Evolutionary conservation across 2,329 filamentous ascomycete species (phyloP), one percentile per base, ranked within the genome.

Genomic region (Cladorrhinum sp.): DNA sequence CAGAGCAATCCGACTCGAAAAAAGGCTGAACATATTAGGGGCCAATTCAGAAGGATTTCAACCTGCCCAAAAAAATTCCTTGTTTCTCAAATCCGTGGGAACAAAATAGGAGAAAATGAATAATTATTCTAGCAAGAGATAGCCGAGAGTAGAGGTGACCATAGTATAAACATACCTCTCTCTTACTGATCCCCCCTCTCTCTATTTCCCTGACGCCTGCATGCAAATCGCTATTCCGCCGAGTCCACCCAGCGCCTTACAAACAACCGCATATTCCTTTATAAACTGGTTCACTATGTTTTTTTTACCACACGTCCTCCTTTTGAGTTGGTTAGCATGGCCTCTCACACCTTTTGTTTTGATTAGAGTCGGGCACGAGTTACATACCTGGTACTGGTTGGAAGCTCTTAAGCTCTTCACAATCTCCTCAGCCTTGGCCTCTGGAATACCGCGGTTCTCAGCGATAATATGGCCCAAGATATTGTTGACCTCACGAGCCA

Each of bases 371-470:
- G 10, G 12, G 12, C 32, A 13, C 10, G 45, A 22, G 49, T 9
- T 56, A 77, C 79, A 62, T 84, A 88, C 95, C 83, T 99, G 96
- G 81, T 99, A 99, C 76, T 95, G 91, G 76, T 96, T 97, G 66
- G 89, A 87, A 67, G 90, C 88, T 72, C 95, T 88, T 93, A 99
- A 97, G 69, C 88, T 88, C 85, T 98, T 99, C 63, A 99, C 92
- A 70, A 97, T 88, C 72, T 98, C 93, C 77, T 99, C 95, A 13
- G 86, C 95, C 83, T 96, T 96, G 65, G 88, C 81, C 70, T 93
- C 89, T 1, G 91, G 82, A 61, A 98, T 83, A 55, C 89, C 89
- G 57, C 95, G 85, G 75, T 96, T 85, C 73, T 93, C 86, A 24
- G 92, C 82, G 68, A 99, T 88, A 71, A 98, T 96, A 73, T 96